Evolutionary conservation across 768 basidiomycete species (phyloP), one percentile per base, ranked within the genome.

Genomic region (Coprinopsis cinerea): DNA sequence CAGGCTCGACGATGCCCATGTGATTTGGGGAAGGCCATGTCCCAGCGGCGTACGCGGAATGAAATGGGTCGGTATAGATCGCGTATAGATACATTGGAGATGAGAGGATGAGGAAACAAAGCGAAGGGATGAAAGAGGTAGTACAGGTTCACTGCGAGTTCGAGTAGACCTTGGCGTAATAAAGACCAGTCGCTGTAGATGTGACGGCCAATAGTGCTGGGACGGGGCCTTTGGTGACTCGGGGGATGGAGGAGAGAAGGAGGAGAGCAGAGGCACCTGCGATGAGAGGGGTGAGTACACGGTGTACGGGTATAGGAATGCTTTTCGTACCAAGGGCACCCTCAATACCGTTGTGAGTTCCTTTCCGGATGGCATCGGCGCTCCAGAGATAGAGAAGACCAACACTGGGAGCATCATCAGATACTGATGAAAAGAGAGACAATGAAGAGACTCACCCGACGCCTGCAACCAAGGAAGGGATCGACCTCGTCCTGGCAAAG

Each of bases 381-480:
- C 87, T 84, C 78, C 82, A 91, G 22, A 90, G 72, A 65, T 87
- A 92, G 42, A 90, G 72, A 15, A 78, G 68, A 52, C 89, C 90
- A 40, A 92, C 88, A 57, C 88, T 89, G 39, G 13, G 50, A n/a
- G 39, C 37, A 32, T 40, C 7, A 20, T 20, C 24, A 40, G 24
- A 7, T n/a, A 20, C 24, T 46, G 44, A 20, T 34, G 20, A 25
- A 11, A 18, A 37, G 13, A 47, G 28, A 47, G 18, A 55, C 51
- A 28, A 14, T n/a, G 22, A 13, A 25, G 22, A 25, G 14, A 14
- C 81, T 36, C 57, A 91, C 88, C 83, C 74, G 37, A 89, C 77
- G 32, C 90, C 90, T 50, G 90, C 90, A 17, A 92, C 79, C 35
- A 92, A 64, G 11, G 91, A 92, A 4, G 90, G 91, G 25, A 92